These are phyloP conservation scores for Aureoboletus auriporus DNA, from an alignment of 768 basidiomycete genomes.

Conservation along the genomic window DNA sequence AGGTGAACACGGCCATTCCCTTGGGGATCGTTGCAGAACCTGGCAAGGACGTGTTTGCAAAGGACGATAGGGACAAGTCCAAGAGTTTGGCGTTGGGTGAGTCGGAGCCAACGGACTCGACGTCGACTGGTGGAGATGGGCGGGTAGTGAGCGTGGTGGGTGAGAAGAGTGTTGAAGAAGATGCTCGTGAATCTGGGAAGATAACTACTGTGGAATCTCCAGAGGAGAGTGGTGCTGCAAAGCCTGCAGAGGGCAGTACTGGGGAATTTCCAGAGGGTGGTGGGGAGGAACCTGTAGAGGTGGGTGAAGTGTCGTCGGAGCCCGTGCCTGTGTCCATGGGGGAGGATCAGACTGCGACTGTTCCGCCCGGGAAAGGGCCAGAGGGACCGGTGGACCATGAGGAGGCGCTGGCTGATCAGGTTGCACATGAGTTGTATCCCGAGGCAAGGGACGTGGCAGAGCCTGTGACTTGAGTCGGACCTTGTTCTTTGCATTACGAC, in stretches of 20 bases:
- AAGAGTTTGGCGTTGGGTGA: constrained; percentile 36
- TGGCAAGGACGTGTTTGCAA: constrained; percentile 70
- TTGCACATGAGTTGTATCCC: constrained; percentile 52
- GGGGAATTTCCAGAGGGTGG: too few relatives aligned
- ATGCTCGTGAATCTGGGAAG: neutral
- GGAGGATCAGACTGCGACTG: neutral
- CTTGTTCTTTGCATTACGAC: neutral
- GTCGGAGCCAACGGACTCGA: constrained; percentile 6
- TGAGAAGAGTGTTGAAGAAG: neutral
- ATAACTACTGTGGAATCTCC: too few relatives aligned
- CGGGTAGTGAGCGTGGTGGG: constrained; percentile 35
- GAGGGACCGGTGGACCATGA: constrained; percentile 47
- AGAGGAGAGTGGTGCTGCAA: too few relatives aligned
- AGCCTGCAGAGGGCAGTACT: too few relatives aligned
- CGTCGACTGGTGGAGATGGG: neutral
- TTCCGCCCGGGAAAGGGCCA: constrained; percentile 10
- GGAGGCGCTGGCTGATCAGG: constrained; percentile 49
- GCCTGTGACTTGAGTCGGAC: too few relatives aligned
- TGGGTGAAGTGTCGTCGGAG: neutral
- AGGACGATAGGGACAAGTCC: constrained; percentile 43
- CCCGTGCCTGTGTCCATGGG: neutral
- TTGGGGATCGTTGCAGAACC: constrained; percentile 63
- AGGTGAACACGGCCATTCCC: constrained; percentile 36
- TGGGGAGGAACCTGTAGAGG: neutral
- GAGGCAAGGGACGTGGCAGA: constrained; percentile 19